Percentiles rank a stretch among this genome's conserved stretches.
phyloP scores from a whole-genome alignment of 2,329 filamentous ascomycete species.

The Boeremia lycopersici region DNA sequence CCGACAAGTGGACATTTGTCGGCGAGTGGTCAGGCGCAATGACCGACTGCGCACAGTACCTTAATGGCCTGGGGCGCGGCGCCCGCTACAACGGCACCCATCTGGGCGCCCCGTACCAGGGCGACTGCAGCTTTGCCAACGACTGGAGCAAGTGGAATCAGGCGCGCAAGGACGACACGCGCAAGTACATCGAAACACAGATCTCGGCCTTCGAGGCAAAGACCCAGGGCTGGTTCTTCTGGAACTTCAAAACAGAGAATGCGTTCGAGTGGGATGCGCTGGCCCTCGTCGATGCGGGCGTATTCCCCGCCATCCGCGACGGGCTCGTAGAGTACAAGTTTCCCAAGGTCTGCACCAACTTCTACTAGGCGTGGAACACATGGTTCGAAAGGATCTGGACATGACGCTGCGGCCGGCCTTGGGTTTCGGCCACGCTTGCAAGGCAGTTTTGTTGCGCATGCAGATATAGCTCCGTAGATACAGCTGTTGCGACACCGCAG shows the following conservation, averaged over 20 bases:
- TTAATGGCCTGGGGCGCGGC: conserved; percentile 63
- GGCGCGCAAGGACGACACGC: conserved; percentile 53
- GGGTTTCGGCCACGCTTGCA: too few relatives aligned
- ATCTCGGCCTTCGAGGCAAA: conserved; percentile 58
- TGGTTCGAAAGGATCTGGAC: background rate
- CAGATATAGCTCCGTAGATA: conserved; percentile 13
- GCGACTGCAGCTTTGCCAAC: conserved; percentile 61
- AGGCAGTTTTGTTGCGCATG: conserved; percentile 12
- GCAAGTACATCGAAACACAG: conserved; percentile 62
- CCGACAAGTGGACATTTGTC: conserved; percentile 68
- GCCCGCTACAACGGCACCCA: conserved; percentile 66
- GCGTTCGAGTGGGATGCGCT: conserved; percentile 62
- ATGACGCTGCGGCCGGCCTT: too few relatives aligned
- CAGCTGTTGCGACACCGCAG: background rate
- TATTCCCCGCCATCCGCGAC: conserved; percentile 52
- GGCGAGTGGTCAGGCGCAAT: conserved; percentile 73
- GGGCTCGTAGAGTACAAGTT: conserved; percentile 32
- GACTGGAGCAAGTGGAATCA: conserved; percentile 56
- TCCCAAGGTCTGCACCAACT: conserved; percentile 24
- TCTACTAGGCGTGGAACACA: conserved; percentile 3
- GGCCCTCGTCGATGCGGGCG: conserved; percentile 54
- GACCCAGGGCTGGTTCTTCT: conserved; percentile 61
- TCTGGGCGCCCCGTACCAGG: conserved; percentile 54
- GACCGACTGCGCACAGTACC: conserved; percentile 62
- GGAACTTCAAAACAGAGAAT: conserved; percentile 64